A percentile compares a stretch with the other conserved stretches of the same genome.
phyloP scores from a whole-genome alignment of 2,329 filamentous ascomycete species.

The Diaporthe ampelina region DNA sequence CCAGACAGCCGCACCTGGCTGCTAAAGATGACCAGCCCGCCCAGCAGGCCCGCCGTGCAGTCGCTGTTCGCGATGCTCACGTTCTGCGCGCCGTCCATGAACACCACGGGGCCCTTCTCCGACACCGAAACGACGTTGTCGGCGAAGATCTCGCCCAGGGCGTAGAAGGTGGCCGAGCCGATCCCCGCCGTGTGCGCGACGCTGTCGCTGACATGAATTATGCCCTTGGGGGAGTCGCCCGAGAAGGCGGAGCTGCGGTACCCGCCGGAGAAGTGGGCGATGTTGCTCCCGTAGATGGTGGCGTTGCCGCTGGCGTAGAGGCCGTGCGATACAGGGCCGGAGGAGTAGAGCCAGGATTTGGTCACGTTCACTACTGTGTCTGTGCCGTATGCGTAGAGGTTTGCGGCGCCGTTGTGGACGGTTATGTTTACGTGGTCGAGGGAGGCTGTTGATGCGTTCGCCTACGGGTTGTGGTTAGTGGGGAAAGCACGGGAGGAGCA shows the following conservation, averaged over 20 bases:
- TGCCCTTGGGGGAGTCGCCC: constrained; percentile 49
- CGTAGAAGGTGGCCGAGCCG: constrained; percentile 51
- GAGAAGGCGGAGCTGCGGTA: constrained; percentile 51
- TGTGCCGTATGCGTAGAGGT: constrained; percentile 50
- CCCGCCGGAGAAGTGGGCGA: constrained; percentile 50
- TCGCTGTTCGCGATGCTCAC: constrained; percentile 45
- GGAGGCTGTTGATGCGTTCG: constrained; percentile 47
- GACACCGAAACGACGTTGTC: constrained; percentile 47
- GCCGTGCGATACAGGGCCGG: constrained; percentile 50
- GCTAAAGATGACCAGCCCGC: constrained; percentile 47
- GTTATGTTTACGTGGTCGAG: constrained; percentile 50
- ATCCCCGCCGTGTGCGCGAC: constrained; percentile 49
- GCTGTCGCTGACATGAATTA: constrained; percentile 48
- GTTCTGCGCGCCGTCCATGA: constrained; percentile 48
- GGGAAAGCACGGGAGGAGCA: not conserved
- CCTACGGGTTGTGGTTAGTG: constrained; percentile 30
- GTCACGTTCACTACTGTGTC: constrained; percentile 47
- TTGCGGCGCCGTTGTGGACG: constrained; percentile 52
- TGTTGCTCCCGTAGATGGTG: constrained; percentile 46
- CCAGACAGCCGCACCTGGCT: constrained; percentile 42
- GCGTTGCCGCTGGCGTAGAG: constrained; percentile 52
- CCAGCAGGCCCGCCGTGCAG: constrained; percentile 48
- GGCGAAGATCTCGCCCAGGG: constrained; percentile 47
- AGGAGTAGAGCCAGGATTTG: constrained; percentile 50
- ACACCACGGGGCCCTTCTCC: constrained; percentile 46